Base-by-base conservation (phyloP, 2,329 filamentous ascomycete species). In the Grosmannia serpens region DNA sequence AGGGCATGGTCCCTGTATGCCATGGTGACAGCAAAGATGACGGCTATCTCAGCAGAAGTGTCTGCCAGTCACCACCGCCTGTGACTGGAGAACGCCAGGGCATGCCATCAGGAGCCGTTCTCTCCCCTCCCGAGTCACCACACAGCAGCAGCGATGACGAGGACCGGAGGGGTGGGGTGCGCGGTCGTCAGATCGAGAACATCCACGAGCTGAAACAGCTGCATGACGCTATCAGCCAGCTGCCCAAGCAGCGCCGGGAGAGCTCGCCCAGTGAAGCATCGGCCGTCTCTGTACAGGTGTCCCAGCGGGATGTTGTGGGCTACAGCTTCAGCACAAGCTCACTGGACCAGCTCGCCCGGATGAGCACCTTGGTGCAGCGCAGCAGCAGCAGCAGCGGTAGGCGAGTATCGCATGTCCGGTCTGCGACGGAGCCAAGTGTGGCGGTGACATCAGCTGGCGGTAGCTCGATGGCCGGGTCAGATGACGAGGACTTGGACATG, bases 51-150 rank as follows among this genome's bases (percentile, higher is more conserved):
- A 58, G 56, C 47, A 89, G 31, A 20, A 55, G 84, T 72, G 75
- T 95, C 62, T 84, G 89, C 66, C 88, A 91, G 70, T 95, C 91
- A 53, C 89, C 90, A 20, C 86, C 89, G n/a, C 89, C 90, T 22
- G 73, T 90, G 62, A 89, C 85, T 62, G 84, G 89, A 73, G 80
- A 76, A 29, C 71, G 56, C 49, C 59, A 83, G 60, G 75, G 82
- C 63, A 94, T 96, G 71, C 90, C 91, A 49, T 83, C 84, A 62
- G 90, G 89, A 61, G 91, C 89, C 62, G 83, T 96, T 65, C 88
- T 95, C 60, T 96, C 92, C 0, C 92, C 92, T 41, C 92, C 92
- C 11, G 92, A 96, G 67, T 96, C 91, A 38, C 80, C 82, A 8
- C 81, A 82, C 46, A 88, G 86, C 64, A 91, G 87, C 65, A 91